phyloP scores from a whole-genome alignment of 208 protist species.

The Trypanosoma cruzi region DNA sequence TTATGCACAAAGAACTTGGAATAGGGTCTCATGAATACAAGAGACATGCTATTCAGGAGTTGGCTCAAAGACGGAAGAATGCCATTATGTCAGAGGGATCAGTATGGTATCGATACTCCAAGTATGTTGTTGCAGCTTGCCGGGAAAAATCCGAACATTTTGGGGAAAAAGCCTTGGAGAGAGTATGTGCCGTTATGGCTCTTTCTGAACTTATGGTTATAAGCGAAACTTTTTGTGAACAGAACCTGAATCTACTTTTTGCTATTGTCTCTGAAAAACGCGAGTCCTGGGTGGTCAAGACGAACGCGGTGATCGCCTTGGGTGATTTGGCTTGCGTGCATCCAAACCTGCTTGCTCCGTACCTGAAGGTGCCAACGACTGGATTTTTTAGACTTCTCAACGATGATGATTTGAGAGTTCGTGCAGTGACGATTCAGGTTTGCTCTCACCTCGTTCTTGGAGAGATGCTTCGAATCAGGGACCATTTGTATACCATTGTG shows the following conservation, averaged over 20 bases:
- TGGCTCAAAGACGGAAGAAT: slow-evolving; percentile 59
- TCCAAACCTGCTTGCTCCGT: slow-evolving; percentile 84
- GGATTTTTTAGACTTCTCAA: slow-evolving; percentile 88
- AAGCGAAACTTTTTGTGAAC: slow-evolving; percentile 68
- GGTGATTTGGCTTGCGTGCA: slow-evolving; percentile 91
- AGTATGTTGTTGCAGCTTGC: slow-evolving; percentile 58
- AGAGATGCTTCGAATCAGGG: slow-evolving; percentile 90
- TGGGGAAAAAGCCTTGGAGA: slow-evolving; percentile 47
- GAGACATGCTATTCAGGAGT: slow-evolving; percentile 85
- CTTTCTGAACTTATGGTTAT: slow-evolving; percentile 89
- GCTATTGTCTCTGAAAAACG: slow-evolving; percentile 66
- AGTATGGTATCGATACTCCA: slow-evolving; percentile 64
- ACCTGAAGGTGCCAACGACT: slow-evolving; percentile 66
- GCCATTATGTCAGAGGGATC: slow-evolving; percentile 78
- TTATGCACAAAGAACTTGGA: slow-evolving; percentile 89
- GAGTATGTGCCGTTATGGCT: slow-evolving; percentile 82
- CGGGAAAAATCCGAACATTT: slow-evolving; percentile 42
- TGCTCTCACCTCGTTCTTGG: slow-evolving; percentile 90
- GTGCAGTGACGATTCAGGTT: slow-evolving; percentile 90
- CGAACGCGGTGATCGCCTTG: slow-evolving; percentile 86
- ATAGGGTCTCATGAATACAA: slow-evolving; percentile 77
- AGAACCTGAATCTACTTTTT: slow-evolving; percentile 82
- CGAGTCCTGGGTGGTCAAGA: slow-evolving; percentile 89
- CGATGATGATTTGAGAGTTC: slow-evolving; percentile 85
- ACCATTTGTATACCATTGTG: slow-evolving; percentile 87